Evolutionary conservation across 768 basidiomycete genomes (phyloP), one percentile per base, ranked within the genome.

Genomic region (Leccinum broughii): DNA sequence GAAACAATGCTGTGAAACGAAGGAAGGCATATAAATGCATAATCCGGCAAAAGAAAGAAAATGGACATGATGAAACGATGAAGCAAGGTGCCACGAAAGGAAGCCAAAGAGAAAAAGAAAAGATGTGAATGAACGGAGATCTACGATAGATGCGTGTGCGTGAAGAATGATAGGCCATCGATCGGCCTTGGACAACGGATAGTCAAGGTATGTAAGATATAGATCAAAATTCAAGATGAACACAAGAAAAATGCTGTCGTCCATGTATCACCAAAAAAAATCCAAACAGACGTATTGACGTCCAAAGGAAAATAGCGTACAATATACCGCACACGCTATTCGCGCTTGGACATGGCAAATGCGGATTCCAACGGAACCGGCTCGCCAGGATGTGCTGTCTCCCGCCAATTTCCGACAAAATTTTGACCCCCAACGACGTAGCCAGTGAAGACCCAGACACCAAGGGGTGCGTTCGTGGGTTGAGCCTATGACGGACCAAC

Each of bases 391-490:
- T 73, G 66, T 1, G 50, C 0, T 2, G 77, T 75, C 51, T 72
- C 72, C 32, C 90, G 78, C 90, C 90, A 91, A 58, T 85, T 86
- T 5, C 90, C 90, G 15, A 89, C 87, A 61, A 91, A 82, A 58
- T 81, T 88, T 59, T 81, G 73, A 9, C 81, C 83, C 0, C 84
- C 88, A 6, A 87, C 80, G 51, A 92, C 62, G 68, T 90, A 92
- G 6, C 90, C 90, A 34, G 85, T 88, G 64, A 91, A 86, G 46
- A 91, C 78, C 66, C 74, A 76, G 14, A 54, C 7, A 56, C 72
- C 71, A 1, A 69, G 68, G 5, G 56, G 30, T 15, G 57, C 8
- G 41, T 39, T 14, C 6, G n/a, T 3, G 11, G 64, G 17, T 28
- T 46, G 57, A 8, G 46, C 15, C 67, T 72, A 49, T 20, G 20